Conservation (phyloP, 495 filamentous ascomycete species). For the Podospora conica region DNA sequence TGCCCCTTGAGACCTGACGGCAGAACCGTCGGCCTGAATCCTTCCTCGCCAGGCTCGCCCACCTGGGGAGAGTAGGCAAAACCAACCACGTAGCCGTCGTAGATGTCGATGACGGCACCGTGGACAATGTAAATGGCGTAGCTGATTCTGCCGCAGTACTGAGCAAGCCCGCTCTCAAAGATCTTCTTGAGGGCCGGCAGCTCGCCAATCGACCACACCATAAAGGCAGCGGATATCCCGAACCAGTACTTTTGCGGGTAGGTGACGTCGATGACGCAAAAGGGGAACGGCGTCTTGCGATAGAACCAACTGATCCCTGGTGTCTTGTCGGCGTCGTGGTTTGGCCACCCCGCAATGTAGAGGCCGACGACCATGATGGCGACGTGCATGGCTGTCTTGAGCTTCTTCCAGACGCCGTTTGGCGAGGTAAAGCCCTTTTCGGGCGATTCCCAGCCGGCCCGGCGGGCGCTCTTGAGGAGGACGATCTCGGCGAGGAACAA, state of each 20-base stretch:
- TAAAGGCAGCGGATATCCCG: conserved; percentile 47
- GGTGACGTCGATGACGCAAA: conserved; percentile 23
- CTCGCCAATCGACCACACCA: conserved; percentile 52
- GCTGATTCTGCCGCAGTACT: conserved; percentile 58
- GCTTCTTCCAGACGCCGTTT: not conserved
- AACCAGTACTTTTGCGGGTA: conserved; percentile 50
- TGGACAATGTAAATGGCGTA: conserved; percentile 58
- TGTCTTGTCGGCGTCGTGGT: conserved; percentile 31
- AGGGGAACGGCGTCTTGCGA: conserved; percentile 31
- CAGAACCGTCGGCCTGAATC: conserved; percentile 23
- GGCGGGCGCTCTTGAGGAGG: conserved; percentile 25
- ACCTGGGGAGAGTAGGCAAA: conserved; percentile 11
- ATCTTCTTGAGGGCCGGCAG: conserved; percentile 44
- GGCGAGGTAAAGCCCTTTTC: conserved; percentile 3
- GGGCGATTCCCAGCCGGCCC: conserved; percentile 14
- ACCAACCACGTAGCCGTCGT: conserved; percentile 44
- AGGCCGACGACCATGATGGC: conserved; percentile 33
- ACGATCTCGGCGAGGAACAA: conserved; percentile 55
- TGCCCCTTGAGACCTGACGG: conserved; percentile 43
- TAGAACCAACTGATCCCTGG: conserved; percentile 32
- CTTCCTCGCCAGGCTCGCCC: conserved; percentile 17
- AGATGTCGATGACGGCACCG: conserved; percentile 48
- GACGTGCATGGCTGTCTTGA: conserved; percentile 17
- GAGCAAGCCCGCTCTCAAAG: conserved; percentile 50
- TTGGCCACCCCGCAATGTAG: conserved; percentile 42